Conservation (phyloP, 169 alveolate genomes). For the Cryptosporidium baileyi region DNA sequence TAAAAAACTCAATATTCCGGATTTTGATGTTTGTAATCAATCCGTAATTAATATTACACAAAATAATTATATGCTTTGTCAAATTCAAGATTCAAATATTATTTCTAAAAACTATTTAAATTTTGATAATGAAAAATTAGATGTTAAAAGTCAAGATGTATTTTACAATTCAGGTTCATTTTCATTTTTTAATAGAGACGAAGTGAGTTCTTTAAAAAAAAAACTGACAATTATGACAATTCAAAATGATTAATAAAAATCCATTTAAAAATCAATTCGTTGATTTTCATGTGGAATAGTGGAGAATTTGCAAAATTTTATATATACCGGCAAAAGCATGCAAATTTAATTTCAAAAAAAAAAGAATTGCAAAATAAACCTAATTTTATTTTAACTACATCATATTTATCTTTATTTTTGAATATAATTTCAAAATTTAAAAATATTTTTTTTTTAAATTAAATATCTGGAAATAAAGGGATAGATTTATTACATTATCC, state of each 20-base stretch:
- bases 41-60: neutral
- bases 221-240: constrained; percentile 8
- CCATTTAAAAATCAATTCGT: neutral
- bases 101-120: neutral
- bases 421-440: too few relatives aligned
- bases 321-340: too few relatives aligned
- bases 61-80: constrained; percentile 1
- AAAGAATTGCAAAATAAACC: too few relatives aligned
- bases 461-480: too few relatives aligned
- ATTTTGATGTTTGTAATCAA: constrained; percentile 43
- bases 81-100: neutral
- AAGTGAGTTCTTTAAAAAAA: neutral
- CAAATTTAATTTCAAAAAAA: too few relatives aligned
- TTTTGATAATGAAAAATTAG: constrained; percentile 8
- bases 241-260: neutral
- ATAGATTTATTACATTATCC: too few relatives aligned
- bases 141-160: neutral
- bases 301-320: too few relatives aligned
- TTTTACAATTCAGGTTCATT: constrained; percentile 56
- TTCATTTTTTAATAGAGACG: constrained; percentile 27
- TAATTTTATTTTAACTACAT: too few relatives aligned
- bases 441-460: too few relatives aligned
- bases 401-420: too few relatives aligned
- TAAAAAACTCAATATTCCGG: constrained; percentile 31
- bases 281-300: too few relatives aligned